phyloP scores from a whole-genome alignment of 2,329 filamentous ascomycete species.

The Exophiala phaeomuriformis region DNA sequence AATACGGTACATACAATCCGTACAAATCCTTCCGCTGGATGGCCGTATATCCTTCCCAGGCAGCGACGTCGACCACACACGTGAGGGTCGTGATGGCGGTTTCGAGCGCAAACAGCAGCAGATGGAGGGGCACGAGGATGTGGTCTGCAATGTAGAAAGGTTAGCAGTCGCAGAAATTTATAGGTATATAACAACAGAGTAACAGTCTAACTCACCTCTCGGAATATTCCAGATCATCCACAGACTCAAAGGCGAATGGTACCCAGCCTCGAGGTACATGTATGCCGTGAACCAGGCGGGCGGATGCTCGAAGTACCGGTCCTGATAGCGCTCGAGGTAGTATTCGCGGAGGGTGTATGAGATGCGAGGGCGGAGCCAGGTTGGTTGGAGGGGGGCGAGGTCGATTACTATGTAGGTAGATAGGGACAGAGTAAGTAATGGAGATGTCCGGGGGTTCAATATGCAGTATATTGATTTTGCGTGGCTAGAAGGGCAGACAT shows the following conservation, averaged over 20 bases:
- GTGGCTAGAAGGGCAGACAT: no score
- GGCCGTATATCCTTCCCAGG: conserved; percentile 45
- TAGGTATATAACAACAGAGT: no score
- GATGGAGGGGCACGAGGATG: conserved; percentile 51
- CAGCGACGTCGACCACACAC: conserved; percentile 55
- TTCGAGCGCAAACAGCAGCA: conserved; percentile 54
- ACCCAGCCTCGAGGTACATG: conserved; percentile 52
- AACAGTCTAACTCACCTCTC: conserved; percentile 33
- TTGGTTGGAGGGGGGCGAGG: conserved; percentile 52
- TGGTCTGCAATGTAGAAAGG: conserved; percentile 39
- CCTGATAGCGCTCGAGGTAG: conserved; percentile 55
- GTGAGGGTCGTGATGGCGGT: conserved; percentile 56
- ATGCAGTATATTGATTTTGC: no score
- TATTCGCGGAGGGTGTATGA: conserved; percentile 47
- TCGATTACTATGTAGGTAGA: conserved; percentile 47
- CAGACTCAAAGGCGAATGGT: conserved; percentile 54
- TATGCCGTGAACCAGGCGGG: conserved; percentile 55
- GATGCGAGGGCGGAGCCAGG: conserved; percentile 43
- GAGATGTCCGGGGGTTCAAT: no score
- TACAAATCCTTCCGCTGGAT: conserved; percentile 45
- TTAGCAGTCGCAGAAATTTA: no score
- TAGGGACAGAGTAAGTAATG: not conserved
- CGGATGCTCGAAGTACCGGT: conserved; percentile 54
- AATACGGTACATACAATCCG: conserved; percentile 52
- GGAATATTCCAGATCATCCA: conserved; percentile 54